Conservation (phyloP, 352 stramenopile species). For the Globisporangium emineosum region DNA sequence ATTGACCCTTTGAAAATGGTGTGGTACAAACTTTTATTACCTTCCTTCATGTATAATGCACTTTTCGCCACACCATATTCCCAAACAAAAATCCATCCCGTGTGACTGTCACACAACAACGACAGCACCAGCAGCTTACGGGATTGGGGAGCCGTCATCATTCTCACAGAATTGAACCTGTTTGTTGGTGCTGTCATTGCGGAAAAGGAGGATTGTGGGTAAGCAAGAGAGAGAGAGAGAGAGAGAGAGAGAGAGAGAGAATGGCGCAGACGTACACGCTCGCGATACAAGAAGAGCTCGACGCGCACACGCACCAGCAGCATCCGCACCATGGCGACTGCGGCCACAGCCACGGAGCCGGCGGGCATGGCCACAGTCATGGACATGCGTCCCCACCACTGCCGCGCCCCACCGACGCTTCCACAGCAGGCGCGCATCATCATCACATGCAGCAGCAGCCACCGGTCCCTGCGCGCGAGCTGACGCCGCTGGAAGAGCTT, state of each 20-base stretch:
- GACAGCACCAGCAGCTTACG: too few relatives aligned
- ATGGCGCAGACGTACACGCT: slow-evolving; percentile 5
- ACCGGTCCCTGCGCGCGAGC: neutral
- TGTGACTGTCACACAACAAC: neutral
- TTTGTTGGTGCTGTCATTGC: neutral
- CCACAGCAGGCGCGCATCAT: neutral
- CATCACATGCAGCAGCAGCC: neutral
- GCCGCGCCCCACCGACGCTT: slow-evolving; percentile 8
- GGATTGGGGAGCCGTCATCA: neutral
- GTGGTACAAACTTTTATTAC: too few relatives aligned
- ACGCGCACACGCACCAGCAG: neutral
- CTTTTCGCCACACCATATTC: neutral
- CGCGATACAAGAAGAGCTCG: neutral
- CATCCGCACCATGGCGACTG: slow-evolving; percentile 6
- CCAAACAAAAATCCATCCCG: neutral
- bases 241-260: neutral
- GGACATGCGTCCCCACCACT: slow-evolving; percentile 5
- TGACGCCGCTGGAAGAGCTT: slow-evolving; percentile 58
- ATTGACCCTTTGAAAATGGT: neutral
- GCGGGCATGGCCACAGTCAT: slow-evolving; percentile 9
- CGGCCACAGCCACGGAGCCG: slow-evolving; percentile 13
- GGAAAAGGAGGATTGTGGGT: neutral
- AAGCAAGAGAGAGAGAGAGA: neutral
- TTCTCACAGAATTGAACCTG: neutral
- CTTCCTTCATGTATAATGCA: neutral